Base-by-base conservation (phyloP, 495 filamentous ascomycete species). In the Lentithecium fluviatile region DNA sequence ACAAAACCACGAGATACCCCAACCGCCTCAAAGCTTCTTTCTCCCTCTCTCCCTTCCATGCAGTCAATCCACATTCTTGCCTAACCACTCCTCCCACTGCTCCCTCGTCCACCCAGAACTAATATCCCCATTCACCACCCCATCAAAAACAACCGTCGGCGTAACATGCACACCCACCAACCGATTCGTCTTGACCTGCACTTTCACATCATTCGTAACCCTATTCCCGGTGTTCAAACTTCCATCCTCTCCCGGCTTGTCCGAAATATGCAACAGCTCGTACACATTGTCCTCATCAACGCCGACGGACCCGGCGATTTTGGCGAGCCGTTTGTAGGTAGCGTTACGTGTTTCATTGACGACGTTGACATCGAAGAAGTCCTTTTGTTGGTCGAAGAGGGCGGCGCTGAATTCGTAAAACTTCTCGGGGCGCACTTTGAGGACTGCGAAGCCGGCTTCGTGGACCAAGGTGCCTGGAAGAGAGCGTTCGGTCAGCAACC, bases 11-110 rank as follows among this genome's bases (percentile, higher is more conserved):
- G n/a, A n/a, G n/a, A n/a, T n/a, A n/a, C n/a, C n/a, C n/a, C n/a
- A n/a, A n/a, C n/a, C n/a, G n/a, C n/a, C n/a, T n/a, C 10, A 32
- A 10, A 32, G 29, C 29, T 32, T 32, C 29, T 10, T 10, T 32
- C 29, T 32, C 29, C 29, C 29, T 32, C 29, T 10, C 40, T 45
- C 40, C 40, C 13, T 13, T 13, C 6, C 40, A 36, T 17, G 17
- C 23, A 37, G 17, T 61, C 58, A 66, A 34, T 53, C 63, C 45
- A 66, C 46, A 60, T 88, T 93, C 77, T 89, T 88, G 65, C 78
- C 79, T 71, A 96, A 71, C 89, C 89, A 97, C 72, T 90, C 83
- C 67, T 82, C 78, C 92, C 91, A 98, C 73, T 94, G 86, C 51
- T 86, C 83, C 67, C 74, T 78, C 2, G 80, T 86, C 82, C 91